A percentile compares a stretch with the other conserved stretches of the same genome.
Conservation (phyloP, 2,329 filamentous ascomycete species). For the Aspergillus novofumigatus region DNA sequence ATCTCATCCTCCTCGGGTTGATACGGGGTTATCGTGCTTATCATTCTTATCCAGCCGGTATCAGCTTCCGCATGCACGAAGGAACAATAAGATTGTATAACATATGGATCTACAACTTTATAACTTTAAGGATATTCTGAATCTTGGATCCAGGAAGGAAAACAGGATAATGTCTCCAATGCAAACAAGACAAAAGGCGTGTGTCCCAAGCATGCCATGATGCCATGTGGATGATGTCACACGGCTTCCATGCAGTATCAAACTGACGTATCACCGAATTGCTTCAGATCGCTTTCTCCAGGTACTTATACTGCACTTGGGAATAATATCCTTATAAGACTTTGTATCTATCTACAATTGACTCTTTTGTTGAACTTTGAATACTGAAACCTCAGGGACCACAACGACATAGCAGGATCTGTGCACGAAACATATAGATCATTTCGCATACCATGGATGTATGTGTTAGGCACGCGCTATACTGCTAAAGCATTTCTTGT, state of each 20-base stretch:
- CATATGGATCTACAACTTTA: neutral
- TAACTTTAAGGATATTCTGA: neutral
- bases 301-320: neutral
- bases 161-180: neutral
- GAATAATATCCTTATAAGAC: neutral
- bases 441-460: slow-evolving; percentile 16
- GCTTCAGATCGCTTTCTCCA: neutral
- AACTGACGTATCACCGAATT: neutral
- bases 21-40: neutral
- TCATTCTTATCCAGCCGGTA: too few relatives aligned
- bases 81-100: neutral
- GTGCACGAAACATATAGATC: neutral
- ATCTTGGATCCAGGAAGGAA: neutral
- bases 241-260: neutral
- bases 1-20: neutral
- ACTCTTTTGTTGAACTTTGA: neutral
- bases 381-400: neutral
- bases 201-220: neutral
- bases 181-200: neutral
- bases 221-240: neutral
- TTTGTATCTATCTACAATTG: neutral
- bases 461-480: neutral
- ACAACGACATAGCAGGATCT: neutral
- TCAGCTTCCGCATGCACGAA: too few relatives aligned
- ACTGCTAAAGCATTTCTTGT: neutral